phyloP scores from a whole-genome alignment of 2,329 filamentous ascomycete genomes.

The Cladosporium velox region DNA sequence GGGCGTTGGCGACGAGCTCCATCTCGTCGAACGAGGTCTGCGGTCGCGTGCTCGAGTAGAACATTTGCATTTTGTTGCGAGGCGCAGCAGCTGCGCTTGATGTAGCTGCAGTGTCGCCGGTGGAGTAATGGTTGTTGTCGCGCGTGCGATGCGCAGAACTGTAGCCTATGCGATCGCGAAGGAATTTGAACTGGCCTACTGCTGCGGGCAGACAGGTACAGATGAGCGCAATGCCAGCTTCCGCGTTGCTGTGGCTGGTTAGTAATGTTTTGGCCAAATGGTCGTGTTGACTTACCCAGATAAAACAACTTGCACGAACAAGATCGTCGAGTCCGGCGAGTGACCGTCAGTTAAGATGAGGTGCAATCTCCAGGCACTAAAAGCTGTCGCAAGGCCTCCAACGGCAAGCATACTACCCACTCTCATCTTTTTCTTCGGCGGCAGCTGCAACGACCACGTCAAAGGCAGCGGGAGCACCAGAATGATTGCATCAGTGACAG shows the following conservation, averaged over 20 bases:
- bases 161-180: neutral
- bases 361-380: constrained; percentile 9
- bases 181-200: constrained; percentile 7
- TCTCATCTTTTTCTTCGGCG: constrained; percentile 9
- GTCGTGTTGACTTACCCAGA: neutral
- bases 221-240: constrained; percentile 14
- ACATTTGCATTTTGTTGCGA: neutral
- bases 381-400: constrained; percentile 8
- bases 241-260: constrained; percentile 6
- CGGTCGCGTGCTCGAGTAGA: neutral
- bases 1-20: constrained; percentile 7
- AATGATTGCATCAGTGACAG: constrained; percentile 11
- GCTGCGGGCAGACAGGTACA: constrained; percentile 12
- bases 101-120: neutral
- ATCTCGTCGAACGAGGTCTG: constrained; percentile 8
- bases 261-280: neutral
- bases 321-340: constrained; percentile 5
- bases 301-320: constrained; percentile 13
- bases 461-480: constrained; percentile 13
- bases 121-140: neutral
- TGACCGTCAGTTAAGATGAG: neutral
- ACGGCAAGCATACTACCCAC: constrained; percentile 13
- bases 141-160: neutral
- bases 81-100: neutral
- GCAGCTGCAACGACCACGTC: constrained; percentile 8